These are phyloP conservation scores for Austroboletus novae-zelandiae DNA, from an alignment of 1,284 basidiomycete species.

Conservation along the genomic window DNA sequence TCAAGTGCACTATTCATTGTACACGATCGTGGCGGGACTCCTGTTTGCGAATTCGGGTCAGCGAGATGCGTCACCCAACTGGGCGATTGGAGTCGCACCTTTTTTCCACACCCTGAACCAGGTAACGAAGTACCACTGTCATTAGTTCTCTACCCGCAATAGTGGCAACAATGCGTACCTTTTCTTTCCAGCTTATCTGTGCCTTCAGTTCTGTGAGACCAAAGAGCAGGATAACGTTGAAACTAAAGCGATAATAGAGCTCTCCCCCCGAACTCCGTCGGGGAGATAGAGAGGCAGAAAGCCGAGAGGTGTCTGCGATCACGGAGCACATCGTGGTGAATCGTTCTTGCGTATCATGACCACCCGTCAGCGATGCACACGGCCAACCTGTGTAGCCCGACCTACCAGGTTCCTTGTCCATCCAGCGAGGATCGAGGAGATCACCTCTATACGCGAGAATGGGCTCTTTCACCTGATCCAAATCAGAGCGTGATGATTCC, in stretches of 20 bases:
- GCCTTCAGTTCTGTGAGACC: constrained; percentile 27
- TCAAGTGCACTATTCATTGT: constrained; percentile 22
- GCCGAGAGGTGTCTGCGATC: constrained; percentile 9
- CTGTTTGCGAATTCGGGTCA: constrained; percentile 19
- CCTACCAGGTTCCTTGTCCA: constrained; percentile 17
- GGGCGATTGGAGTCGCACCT: constrained; percentile 18
- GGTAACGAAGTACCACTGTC: neutral
- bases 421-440: constrained; percentile 14
- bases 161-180: constrained; percentile 1
- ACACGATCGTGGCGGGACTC: constrained; percentile 38
- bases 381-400: neutral
- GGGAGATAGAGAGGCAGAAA: neutral
- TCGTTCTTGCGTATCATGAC: neutral
- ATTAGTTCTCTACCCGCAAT: neutral
- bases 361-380: neutral
- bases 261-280: neutral
- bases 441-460: constrained; percentile 19
- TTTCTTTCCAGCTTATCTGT: constrained; percentile 21
- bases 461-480: neutral
- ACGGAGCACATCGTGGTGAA: constrained; percentile 21
- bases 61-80: neutral
- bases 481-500: neutral
- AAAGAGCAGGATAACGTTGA: constrained; percentile 22
- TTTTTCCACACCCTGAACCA: constrained; percentile 24
- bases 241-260: constrained; percentile 15